phyloP scores from a whole-genome alignment of 352 stramenopile genomes.

The Phytophthora ramorum region DNA sequence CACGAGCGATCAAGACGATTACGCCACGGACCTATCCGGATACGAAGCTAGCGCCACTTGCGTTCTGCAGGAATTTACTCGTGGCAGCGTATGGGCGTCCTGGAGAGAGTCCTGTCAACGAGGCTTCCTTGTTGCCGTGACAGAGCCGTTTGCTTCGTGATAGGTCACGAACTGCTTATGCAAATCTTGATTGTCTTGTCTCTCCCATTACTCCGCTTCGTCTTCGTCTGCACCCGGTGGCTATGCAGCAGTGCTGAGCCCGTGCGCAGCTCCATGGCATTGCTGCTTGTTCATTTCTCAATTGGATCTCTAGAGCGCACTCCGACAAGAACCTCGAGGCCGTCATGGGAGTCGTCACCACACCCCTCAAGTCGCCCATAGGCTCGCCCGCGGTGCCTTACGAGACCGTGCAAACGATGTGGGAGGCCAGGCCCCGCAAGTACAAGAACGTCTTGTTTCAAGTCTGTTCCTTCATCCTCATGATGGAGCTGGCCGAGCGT shows the following conservation, averaged over 20 bases:
- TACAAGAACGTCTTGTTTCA: constrained; percentile 70
- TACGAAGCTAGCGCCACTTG: background rate
- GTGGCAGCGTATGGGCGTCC: background rate
- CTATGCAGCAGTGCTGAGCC: constrained; percentile 22
- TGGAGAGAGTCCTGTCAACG: constrained; percentile 1
- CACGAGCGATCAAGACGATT: constrained; percentile 7
- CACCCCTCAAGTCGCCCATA: constrained; percentile 37
- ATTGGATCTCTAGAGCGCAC: constrained; percentile 18
- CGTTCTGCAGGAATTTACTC: constrained; percentile 14
- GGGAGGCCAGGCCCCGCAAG: constrained; percentile 56
- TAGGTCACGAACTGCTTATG: constrained; percentile 24
- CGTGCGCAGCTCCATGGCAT: constrained; percentile 1
- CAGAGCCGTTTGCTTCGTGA: constrained; percentile 22
- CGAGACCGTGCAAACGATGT: constrained; percentile 37
- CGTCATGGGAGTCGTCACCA: constrained; percentile 18
- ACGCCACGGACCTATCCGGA: background rate
- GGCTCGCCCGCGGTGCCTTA: constrained; percentile 34
- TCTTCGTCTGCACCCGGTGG: background rate
- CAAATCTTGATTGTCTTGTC: constrained; percentile 21
- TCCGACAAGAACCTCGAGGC: constrained; percentile 10
- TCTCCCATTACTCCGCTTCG: constrained; percentile 4
- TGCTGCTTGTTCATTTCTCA: constrained; percentile 25
- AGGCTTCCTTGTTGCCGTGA: constrained; percentile 9
- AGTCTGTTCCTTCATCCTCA: constrained; percentile 67
- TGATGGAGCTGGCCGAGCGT: constrained; percentile 72